Evolutionary conservation across 2,329 filamentous ascomycete genomes (phyloP), one percentile per base, ranked within the genome.

Genomic region (Cercospora sp.): DNA sequence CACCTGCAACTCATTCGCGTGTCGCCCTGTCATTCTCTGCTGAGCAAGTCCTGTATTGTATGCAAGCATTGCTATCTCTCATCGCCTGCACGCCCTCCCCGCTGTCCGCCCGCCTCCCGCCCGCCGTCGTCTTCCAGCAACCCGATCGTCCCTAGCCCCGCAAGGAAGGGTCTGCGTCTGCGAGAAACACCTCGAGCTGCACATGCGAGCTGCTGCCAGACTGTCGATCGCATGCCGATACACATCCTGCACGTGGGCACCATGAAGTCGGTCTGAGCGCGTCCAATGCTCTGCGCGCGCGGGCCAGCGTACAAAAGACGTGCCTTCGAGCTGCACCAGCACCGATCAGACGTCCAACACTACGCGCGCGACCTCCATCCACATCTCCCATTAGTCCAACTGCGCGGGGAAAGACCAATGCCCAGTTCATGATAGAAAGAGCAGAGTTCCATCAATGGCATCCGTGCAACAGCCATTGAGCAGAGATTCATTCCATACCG

Each of bases 391-490:
- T 24, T 51, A n/a, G 24, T 32, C 53, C 53, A 28, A 21, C 13
- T 32, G 53, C 53, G 53, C 16, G 53, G 3, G 53, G 21, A 10
- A 30, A 57, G 12, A 10, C 12, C 24, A 28, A 32, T 28, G 53
- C 21, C 24, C 26, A n/a, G 18, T 43, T 59, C 24, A 24, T 45
- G 30, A 30, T 49, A 62, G 16, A 53, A 10, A 68, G 49, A 32
- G 63, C 40, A 65, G 26, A 24, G 57, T 18, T 30, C 32, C 34
- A 55, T 69, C 71, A 64, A 84, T 84, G 82, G 81, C 82, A 66
- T 81, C 81, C 45, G 79, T 82, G 66, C 78, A 80, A 65, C 81
- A 82, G 58, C 75, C 78, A 66, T 78, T 82, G 71, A 72, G 73
- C 68, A 75, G 75, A 66, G 76, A 77, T 66, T 74, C 74, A 24